These are phyloP conservation scores for Osmanthus fragrans DNA, from an alignment of 257 asterid genomes.

Conservation along the genomic window DNA sequence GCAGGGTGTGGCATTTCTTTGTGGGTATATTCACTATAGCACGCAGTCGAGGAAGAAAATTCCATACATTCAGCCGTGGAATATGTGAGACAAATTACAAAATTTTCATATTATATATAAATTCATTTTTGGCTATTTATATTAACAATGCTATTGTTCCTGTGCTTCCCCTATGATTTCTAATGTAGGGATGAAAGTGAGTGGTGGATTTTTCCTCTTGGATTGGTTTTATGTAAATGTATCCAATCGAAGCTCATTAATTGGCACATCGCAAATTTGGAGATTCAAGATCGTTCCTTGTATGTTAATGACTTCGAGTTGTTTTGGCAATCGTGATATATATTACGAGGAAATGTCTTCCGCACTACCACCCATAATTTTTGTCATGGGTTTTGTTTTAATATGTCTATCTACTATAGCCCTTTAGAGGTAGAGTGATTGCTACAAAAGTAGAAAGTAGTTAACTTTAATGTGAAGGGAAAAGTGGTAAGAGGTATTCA, in stretches of 20 bases:
- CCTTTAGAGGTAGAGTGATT: slow-evolving; percentile 42
- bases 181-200: slow-evolving; percentile 93
- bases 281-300: slow-evolving; percentile 92
- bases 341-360: slow-evolving; percentile 27
- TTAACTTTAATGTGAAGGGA: slow-evolving; percentile 18
- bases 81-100: slow-evolving; percentile 58
- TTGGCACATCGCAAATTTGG: slow-evolving; percentile 94
- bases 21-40: slow-evolving; percentile 71
- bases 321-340: slow-evolving; percentile 86
- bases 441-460: slow-evolving; percentile 57
- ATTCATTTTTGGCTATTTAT: background rate
- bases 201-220: slow-evolving; percentile 98
- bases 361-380: slow-evolving; percentile 64
- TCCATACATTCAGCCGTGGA: slow-evolving; percentile 94
- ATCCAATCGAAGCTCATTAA: slow-evolving; percentile 85
- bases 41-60: slow-evolving; percentile 61
- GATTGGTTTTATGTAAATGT: slow-evolving; percentile 80
- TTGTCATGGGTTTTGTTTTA: slow-evolving; percentile 50
- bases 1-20: slow-evolving; percentile 84
- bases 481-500: slow-evolving; percentile 46
- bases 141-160: background rate
- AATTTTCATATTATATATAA: background rate
- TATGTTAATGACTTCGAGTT: slow-evolving; percentile 83
- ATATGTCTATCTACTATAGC: slow-evolving; percentile 33
- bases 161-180: slow-evolving; percentile 10